Evolutionary conservation across 177 flowering plant species (phyloP).

Genomic region (Vitis hybrid): DNA sequence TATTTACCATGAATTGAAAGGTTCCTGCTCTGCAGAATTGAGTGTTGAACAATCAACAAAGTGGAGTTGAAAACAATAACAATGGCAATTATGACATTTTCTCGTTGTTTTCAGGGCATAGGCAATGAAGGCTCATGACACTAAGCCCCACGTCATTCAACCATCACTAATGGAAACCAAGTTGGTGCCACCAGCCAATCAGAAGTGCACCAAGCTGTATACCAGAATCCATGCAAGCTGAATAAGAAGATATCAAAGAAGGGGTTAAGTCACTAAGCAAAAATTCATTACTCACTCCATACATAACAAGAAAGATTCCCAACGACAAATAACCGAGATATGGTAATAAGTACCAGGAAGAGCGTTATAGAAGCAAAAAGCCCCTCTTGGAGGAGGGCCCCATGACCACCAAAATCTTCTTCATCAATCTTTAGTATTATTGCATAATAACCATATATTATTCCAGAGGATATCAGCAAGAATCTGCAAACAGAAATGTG

Average conservation of each 20-base stretch:
- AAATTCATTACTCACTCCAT: too few species aligned
- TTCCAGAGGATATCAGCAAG: constrained; percentile 61
- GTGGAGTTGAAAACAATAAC: constrained; percentile 3
- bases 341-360: constrained; percentile 64
- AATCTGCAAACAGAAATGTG: constrained; percentile 50
- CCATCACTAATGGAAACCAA: not conserved
- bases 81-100: constrained; percentile 1
- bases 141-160: not conserved
- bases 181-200: constrained; percentile 19
- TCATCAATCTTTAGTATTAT: constrained; percentile 82
- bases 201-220: constrained; percentile 75
- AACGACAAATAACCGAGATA: too few species aligned
- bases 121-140: constrained; percentile 5
- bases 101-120: constrained; percentile 6
- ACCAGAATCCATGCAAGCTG: constrained; percentile 92
- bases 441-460: constrained; percentile 81
- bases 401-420: constrained; percentile 98
- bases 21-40: constrained; percentile 9
- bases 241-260: constrained; percentile 9
- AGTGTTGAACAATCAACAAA: constrained; percentile 10
- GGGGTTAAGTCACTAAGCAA: too few species aligned
- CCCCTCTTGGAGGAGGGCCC: constrained; percentile 92
- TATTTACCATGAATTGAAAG: constrained; percentile 2
- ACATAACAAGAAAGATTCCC: too few species aligned
- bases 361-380: constrained; percentile 90